A percentile compares a stretch with the other conserved stretches of the same genome.
Evolutionary conservation across 345 rosid species (phyloP).

Genomic region (Populus tremula): DNA sequence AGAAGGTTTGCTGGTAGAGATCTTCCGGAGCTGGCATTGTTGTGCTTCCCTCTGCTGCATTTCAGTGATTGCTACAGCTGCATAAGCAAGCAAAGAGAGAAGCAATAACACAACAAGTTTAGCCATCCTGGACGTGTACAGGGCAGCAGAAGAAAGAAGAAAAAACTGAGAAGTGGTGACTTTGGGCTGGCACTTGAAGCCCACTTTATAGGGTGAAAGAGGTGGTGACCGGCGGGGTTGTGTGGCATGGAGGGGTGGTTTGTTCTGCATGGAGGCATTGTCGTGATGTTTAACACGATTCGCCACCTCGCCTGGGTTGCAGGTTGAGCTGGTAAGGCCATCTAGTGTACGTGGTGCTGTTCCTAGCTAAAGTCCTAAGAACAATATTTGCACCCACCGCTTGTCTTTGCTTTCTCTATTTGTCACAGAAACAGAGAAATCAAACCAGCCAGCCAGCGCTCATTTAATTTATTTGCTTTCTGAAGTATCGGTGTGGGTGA

Average conservation of each 20-base stretch:
- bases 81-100: conserved; percentile 13
- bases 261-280: neutral
- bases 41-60: conserved; percentile 16
- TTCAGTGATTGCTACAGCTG: conserved; percentile 6
- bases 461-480: neutral
- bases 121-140: neutral
- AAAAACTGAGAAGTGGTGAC: neutral
- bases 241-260: conserved; percentile 4
- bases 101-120: conserved; percentile 4
- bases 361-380: neutral
- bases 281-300: neutral
- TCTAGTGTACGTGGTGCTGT: neutral
- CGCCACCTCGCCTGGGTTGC: neutral
- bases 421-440: neutral
- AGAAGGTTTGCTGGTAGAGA: conserved; percentile 23
- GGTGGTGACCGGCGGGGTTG: neutral
- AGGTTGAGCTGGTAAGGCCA: neutral
- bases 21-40: conserved; percentile 28
- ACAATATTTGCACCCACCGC: neutral
- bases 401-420: conserved; percentile 4
- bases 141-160: neutral
- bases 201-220: neutral
- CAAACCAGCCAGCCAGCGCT: neutral
- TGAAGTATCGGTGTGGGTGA: neutral
- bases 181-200: neutral